Evolutionary conservation across 768 basidiomycete genomes (phyloP).

Genomic region (Cystobasidiopsis lactophilus): DNA sequence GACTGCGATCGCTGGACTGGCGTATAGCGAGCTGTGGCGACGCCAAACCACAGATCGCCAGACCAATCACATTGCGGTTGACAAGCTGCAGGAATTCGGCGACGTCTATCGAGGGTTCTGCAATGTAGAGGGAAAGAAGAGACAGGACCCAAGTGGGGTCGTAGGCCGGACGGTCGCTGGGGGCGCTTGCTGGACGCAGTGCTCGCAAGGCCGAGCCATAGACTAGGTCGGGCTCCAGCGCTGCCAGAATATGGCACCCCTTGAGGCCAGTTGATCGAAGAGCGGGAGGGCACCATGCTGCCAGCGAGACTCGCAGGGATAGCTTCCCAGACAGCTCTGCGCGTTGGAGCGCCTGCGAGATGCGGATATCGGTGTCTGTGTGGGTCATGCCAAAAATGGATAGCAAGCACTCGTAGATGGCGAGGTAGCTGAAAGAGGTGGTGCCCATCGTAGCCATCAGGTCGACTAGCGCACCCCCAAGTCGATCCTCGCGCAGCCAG

Average conservation of each 20-base stretch:
- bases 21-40: conserved; percentile 41
- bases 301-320: neutral
- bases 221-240: conserved; percentile 48
- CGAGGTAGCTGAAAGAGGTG: too few species aligned
- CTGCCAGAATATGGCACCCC: conserved; percentile 34
- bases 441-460: too few species aligned
- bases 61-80: conserved; percentile 50
- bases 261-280: conserved; percentile 28
- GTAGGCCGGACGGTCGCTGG: conserved; percentile 33
- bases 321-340: neutral
- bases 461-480: too few species aligned
- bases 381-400: conserved; percentile 43
- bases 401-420: too few species aligned
- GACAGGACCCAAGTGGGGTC: conserved; percentile 58
- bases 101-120: conserved; percentile 33
- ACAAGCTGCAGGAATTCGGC: conserved; percentile 68
- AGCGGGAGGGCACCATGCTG: conserved; percentile 36
- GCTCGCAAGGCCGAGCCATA: conserved; percentile 20
- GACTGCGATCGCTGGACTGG: conserved; percentile 37
- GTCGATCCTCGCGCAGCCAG: too few species aligned
- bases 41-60: conserved; percentile 52
- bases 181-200: conserved; percentile 11
- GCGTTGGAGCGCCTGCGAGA: conserved; percentile 25
- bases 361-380: too few species aligned
- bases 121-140: conserved; percentile 44